Conservation (phyloP, 2,329 filamentous ascomycete species). For the Exophiala sp. region DNA sequence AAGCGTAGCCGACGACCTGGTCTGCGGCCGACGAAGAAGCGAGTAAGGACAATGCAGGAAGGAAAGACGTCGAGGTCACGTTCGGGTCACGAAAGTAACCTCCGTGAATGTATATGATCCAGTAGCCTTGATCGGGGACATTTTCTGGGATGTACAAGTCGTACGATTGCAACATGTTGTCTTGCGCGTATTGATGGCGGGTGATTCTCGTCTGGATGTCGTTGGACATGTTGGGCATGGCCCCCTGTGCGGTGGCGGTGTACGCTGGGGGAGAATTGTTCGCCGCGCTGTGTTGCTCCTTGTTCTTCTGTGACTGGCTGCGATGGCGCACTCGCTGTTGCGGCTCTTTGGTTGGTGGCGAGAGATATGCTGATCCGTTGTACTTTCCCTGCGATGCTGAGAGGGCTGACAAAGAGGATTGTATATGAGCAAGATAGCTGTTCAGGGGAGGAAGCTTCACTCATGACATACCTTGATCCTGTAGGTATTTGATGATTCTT, state of each 20-base stretch:
- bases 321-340: slow-evolving; percentile 14
- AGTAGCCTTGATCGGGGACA: slow-evolving; percentile 11
- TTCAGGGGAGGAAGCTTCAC: not conserved
- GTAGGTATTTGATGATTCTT: slow-evolving; percentile 24
- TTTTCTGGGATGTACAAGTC: slow-evolving; percentile 23
- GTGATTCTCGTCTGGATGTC: slow-evolving; percentile 15
- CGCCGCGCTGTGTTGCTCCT: not conserved
- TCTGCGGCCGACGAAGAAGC: slow-evolving; percentile 14
- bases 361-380: slow-evolving; percentile 17
- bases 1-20: slow-evolving; percentile 40
- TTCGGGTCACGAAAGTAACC: slow-evolving; percentile 49
- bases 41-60: slow-evolving; percentile 36
- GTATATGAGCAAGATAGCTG: not conserved
- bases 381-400: slow-evolving; percentile 22
- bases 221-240: not conserved
- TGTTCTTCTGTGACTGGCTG: slow-evolving; percentile 1
- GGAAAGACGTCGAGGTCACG: slow-evolving; percentile 37
- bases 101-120: slow-evolving; percentile 43
- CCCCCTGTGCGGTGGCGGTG: slow-evolving; percentile 1
- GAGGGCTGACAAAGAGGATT: slow-evolving; percentile 4
- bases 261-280: slow-evolving; percentile 4
- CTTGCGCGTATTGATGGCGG: slow-evolving; percentile 26
- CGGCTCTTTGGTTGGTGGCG: slow-evolving; percentile 20
- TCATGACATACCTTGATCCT: slow-evolving; percentile 22
- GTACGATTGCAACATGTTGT: slow-evolving; percentile 28